Percentiles rank a stretch among this genome's conserved stretches.
Conservation (phyloP, 2,329 filamentous ascomycete species). For the Scedosporium minutisporum region DNA sequence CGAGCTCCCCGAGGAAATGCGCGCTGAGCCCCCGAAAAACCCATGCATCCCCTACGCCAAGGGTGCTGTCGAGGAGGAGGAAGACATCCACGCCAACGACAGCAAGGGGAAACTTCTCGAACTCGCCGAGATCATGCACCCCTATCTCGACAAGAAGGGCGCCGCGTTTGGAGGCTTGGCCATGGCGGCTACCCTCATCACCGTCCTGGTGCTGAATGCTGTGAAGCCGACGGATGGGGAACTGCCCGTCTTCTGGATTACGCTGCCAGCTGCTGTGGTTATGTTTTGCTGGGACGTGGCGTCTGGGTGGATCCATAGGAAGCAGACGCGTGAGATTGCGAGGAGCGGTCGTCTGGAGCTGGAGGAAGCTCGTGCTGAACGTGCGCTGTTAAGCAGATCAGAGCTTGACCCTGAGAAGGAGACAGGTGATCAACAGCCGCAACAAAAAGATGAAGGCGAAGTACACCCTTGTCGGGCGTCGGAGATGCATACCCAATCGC, state of each 20-base stretch:
- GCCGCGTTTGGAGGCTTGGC: slow-evolving; percentile 55
- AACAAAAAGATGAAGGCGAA: not conserved
- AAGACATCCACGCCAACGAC: slow-evolving; percentile 34
- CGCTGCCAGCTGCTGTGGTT: slow-evolving; percentile 56
- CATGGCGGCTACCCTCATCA: slow-evolving; percentile 58
- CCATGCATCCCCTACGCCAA: slow-evolving; percentile 61
- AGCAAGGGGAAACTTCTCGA: slow-evolving; percentile 43
- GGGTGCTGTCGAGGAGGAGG: slow-evolving; percentile 42
- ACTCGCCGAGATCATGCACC: slow-evolving; percentile 66
- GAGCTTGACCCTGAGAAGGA: not conserved
- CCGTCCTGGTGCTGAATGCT: slow-evolving; percentile 57
- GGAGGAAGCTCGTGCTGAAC: no score
- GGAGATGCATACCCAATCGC: no score
- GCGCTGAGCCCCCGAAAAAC: slow-evolving; percentile 50
- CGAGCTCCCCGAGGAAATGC: slow-evolving; percentile 49
- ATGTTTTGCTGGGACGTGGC: slow-evolving; percentile 60
- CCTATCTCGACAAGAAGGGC: slow-evolving; percentile 58
- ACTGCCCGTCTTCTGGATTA: slow-evolving; percentile 57
- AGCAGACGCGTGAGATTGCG: slow-evolving; percentile 55
- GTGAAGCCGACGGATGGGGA: slow-evolving; percentile 37
- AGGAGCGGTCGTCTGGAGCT: slow-evolving; percentile 34
- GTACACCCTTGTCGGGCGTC: no score
- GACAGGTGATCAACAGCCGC: not conserved
- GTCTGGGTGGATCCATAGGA: slow-evolving; percentile 53
- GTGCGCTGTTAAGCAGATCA: no score